These are phyloP conservation scores for Leccinum subspadiceum DNA, from an alignment of 1,284 basidiomycete species.

Conservation along the genomic window DNA sequence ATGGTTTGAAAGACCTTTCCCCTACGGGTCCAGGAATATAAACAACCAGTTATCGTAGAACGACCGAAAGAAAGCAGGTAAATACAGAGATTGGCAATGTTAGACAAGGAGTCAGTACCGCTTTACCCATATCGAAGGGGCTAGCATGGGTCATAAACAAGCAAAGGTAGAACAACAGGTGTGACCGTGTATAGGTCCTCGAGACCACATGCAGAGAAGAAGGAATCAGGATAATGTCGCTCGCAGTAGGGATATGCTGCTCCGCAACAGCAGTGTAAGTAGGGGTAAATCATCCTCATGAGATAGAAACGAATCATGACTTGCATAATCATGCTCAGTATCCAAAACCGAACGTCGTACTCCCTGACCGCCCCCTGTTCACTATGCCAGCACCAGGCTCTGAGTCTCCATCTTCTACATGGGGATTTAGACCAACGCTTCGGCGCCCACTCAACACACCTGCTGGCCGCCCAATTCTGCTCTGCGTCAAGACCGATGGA, in stretches of 20 bases:
- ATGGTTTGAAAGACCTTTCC: no score
- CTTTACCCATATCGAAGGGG: conserved; percentile 19
- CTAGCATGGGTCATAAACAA: conserved; percentile 28
- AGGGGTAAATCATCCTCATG: conserved; percentile 7
- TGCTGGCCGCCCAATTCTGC: conserved; percentile 62
- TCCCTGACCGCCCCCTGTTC: conserved; percentile 35
- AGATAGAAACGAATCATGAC: conserved; percentile 12
- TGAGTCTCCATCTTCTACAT: conserved; percentile 31
- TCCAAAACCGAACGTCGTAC: conserved; percentile 27
- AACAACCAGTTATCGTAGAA: conserved; percentile 20
- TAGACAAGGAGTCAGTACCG: conserved; percentile 7
- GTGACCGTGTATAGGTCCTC: conserved; percentile 21
- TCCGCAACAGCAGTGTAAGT: conserved; percentile 12
- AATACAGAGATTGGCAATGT: conserved; percentile 13
- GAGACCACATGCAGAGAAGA: conserved; percentile 20
- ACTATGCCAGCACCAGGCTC: conserved; percentile 22
- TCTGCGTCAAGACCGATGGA: conserved; percentile 44
- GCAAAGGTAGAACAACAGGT: conserved; percentile 18
- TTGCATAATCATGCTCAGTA: conserved; percentile 21
- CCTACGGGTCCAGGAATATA: no score
- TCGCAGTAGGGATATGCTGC: conserved; percentile 16
- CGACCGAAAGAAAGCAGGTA: conserved; percentile 8
- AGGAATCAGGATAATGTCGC: conserved; percentile 10
- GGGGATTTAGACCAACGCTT: conserved; percentile 38
- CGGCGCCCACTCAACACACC: conserved; percentile 43